These are phyloP conservation scores for Wickerhamomyces sp. DNA, from an alignment of 1,139 yeast genomes.

Conservation along the genomic window DNA sequence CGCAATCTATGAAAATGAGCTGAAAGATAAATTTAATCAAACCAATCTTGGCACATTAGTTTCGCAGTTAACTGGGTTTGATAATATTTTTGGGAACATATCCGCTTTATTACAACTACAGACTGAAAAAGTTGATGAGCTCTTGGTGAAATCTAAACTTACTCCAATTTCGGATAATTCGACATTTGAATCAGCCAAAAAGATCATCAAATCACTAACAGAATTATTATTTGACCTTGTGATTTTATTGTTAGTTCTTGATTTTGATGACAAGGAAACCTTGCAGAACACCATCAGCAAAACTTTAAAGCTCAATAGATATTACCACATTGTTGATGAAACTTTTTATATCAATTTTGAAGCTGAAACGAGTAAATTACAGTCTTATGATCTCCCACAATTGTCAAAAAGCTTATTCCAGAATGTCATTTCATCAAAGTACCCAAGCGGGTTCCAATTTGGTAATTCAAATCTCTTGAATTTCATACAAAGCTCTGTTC, in stretches of 20 bases:
- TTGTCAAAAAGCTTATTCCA: slow-evolving; percentile 13
- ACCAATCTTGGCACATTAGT: slow-evolving; percentile 27
- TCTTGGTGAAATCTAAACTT: slow-evolving; percentile 12
- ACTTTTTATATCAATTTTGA: slow-evolving; percentile 16
- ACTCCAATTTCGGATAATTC: slow-evolving; percentile 14
- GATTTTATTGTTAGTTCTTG: slow-evolving; percentile 32
- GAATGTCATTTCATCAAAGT: slow-evolving; percentile 8
- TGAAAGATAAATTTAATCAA: slow-evolving; percentile 29
- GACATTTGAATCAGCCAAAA: slow-evolving; percentile 21
- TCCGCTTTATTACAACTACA: slow-evolving; percentile 13
- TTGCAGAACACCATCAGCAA: slow-evolving; percentile 13
- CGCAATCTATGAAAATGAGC: slow-evolving; percentile 30
- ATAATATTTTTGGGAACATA: slow-evolving; percentile 20
- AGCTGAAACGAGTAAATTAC: slow-evolving; percentile 9
- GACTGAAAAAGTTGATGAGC: neutral
- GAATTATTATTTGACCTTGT: slow-evolving; percentile 28
- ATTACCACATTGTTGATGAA: slow-evolving; percentile 14
- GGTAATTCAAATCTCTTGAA: slow-evolving; percentile 23
- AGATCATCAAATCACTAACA: slow-evolving; percentile 21
- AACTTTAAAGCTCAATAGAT: slow-evolving; percentile 14
- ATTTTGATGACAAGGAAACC: slow-evolving; percentile 22
- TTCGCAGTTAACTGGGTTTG: slow-evolving; percentile 28
- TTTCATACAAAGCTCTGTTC: slow-evolving; percentile 11
- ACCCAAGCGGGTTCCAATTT: slow-evolving; percentile 17
- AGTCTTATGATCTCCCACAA: slow-evolving; percentile 15